These are phyloP conservation scores for sorghum (Sorghum bicolor) DNA, from an alignment of 176 grass and related monocot genomes.

Conservation along the genomic window Sorghum_bicolor_NCBIv3 NC_012870.2:71920501-71921000, in stretches of 20 bases:
- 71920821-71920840: background rate
- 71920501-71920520: too few species aligned
- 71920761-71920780: background rate
- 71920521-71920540: too few species aligned
- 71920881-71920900: background rate
- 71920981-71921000: background rate
- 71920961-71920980: background rate
- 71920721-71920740: background rate
- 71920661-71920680: background rate
- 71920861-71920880: slow-evolving; percentile 5
- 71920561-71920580: slow-evolving; percentile 4
- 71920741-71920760: background rate
- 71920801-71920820: background rate
- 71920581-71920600: background rate
- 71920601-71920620: slow-evolving; percentile 17
- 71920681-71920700: background rate
- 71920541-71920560: slow-evolving; percentile 18
- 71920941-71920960: background rate
- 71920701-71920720: background rate
- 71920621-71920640: slow-evolving; percentile 19
- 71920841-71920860: background rate
- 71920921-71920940: background rate
- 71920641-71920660: background rate
- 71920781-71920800: background rate
- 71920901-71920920: slow-evolving; percentile 5